A percentile compares a stretch with the other conserved stretches of the same genome.
These are phyloP conservation scores for Pilasporangium apinafurcum DNA, from an alignment of 352 stramenopile species.

Conservation along the genomic window DNA sequence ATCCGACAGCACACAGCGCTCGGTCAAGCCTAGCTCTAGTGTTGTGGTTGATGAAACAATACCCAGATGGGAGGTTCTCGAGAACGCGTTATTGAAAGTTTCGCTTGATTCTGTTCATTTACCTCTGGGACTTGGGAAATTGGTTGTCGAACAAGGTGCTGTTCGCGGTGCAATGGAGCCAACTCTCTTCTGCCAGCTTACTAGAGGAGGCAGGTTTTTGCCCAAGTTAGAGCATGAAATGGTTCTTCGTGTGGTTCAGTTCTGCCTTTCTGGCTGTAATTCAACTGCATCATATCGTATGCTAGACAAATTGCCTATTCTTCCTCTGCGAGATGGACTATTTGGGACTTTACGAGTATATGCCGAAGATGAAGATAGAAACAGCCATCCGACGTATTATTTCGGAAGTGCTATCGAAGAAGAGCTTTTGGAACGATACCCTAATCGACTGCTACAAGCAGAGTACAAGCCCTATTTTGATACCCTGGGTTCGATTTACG, in stretches of 20 bases:
- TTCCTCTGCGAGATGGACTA: slow-evolving; percentile 32
- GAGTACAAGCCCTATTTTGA: slow-evolving; percentile 43
- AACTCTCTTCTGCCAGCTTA: slow-evolving; percentile 40
- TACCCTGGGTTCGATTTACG: slow-evolving; percentile 26
- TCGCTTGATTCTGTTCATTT: slow-evolving; percentile 27
- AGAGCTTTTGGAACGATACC: slow-evolving; percentile 35
- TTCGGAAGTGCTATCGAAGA: slow-evolving; percentile 42
- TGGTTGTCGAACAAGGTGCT: slow-evolving; percentile 41
- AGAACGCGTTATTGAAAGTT: slow-evolving; percentile 18
- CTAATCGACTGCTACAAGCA: slow-evolving; percentile 24
- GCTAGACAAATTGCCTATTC: slow-evolving; percentile 34
- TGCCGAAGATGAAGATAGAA: slow-evolving; percentile 2
- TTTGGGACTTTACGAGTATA: slow-evolving; percentile 29
- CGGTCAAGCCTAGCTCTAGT: slow-evolving; percentile 22
- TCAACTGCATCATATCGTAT: slow-evolving; percentile 1
- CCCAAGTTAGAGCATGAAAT: slow-evolving; percentile 14
- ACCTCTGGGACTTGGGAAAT: slow-evolving; percentile 19
- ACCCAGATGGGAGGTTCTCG: slow-evolving; percentile 30
- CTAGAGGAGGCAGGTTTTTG: slow-evolving; percentile 25
- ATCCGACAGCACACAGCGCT: slow-evolving; percentile 1
- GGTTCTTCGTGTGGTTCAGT: slow-evolving; percentile 32
- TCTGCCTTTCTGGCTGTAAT: slow-evolving; percentile 23
- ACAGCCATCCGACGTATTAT: slow-evolving; percentile 15
- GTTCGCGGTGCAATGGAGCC: slow-evolving; percentile 53
- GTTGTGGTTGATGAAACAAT: slow-evolving; percentile 45